phyloP scores from a whole-genome alignment of 768 basidiomycete species.

The Tricholoma flavovirens region DNA sequence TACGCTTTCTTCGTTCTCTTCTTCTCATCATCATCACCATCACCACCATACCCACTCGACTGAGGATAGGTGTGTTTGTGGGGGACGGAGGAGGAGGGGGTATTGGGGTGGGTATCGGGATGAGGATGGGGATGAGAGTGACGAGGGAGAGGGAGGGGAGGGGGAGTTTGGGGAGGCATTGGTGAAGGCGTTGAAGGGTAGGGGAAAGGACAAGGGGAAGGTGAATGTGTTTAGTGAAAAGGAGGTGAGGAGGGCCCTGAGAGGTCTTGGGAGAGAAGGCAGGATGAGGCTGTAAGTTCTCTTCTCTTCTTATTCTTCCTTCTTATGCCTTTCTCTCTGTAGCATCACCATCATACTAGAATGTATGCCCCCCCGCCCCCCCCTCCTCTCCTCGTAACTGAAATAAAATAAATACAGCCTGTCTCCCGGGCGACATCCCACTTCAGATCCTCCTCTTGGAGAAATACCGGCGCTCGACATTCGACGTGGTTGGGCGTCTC shows the following conservation, averaged over 20 bases:
- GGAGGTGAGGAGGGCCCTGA: constrained; percentile 60
- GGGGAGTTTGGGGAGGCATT: constrained; percentile 29
- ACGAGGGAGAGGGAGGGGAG: constrained; percentile 26
- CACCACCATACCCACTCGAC: constrained; percentile 18
- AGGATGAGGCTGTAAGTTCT: constrained; percentile 66
- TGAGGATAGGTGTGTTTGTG: constrained; percentile 41
- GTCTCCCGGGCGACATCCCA: constrained; percentile 79
- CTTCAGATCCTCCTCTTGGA: constrained; percentile 80
- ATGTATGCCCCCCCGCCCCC: constrained; percentile 29
- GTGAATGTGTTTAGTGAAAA: constrained; percentile 59
- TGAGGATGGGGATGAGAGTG: constrained; percentile 39
- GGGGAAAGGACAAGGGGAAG: constrained; percentile 43
- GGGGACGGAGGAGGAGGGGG: constrained; percentile 53
- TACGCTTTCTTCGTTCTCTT: constrained; percentile 18
- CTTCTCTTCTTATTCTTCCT: not conserved
- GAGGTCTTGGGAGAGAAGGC: constrained; percentile 57
- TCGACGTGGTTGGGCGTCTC: constrained; percentile 74
- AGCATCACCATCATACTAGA: constrained; percentile 62
- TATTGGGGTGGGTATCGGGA: constrained; percentile 72
- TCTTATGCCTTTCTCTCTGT: not conserved
- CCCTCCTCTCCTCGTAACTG: not conserved
- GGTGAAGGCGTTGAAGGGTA: constrained; percentile 43
- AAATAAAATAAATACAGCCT: constrained; percentile 34
- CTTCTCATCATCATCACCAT: constrained; percentile 14
- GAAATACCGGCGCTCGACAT: constrained; percentile 77